Conservation (phyloP, 176 grass and related monocot genomes). For the Puccinellia tenuiflora region DNA sequence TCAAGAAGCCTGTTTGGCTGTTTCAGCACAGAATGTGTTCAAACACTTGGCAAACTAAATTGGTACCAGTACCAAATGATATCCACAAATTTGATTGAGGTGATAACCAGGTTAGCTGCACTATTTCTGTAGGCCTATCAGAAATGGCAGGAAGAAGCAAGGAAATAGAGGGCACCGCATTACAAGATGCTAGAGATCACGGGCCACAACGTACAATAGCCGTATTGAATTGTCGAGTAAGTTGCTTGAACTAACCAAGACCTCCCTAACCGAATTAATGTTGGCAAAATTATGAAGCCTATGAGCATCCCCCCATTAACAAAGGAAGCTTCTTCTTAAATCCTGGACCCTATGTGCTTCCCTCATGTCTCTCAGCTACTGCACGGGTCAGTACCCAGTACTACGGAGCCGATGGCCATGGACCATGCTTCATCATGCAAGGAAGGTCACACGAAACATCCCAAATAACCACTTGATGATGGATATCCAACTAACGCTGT, state of each 20-base stretch:
- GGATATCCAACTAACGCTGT: neutral
- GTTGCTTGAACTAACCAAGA: neutral
- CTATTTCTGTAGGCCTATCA: neutral
- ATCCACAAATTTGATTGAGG: neutral
- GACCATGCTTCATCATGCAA: neutral
- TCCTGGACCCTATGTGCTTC: constrained; percentile 17
- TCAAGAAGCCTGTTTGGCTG: neutral
- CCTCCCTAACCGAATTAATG: constrained; percentile 23
- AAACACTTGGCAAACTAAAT: neutral
- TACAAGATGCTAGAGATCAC: neutral
- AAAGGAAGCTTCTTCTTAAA: constrained; percentile 15
- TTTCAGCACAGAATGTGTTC: neutral
- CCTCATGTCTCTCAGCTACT: constrained; percentile 8
- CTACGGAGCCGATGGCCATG: neutral
- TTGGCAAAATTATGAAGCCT: neutral
- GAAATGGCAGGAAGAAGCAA: constrained; percentile 22
- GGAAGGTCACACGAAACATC: constrained; percentile 25
- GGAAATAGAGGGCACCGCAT: neutral
- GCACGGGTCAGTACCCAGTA: neutral
- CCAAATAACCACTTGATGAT: neutral
- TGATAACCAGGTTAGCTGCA: neutral
- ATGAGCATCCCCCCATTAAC: neutral
- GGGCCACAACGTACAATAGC: neutral
- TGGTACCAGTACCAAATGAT: neutral
- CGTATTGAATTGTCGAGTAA: constrained; percentile 14